Evolutionary conservation across 2,329 filamentous ascomycete species (phyloP).

Genomic region (Lachnellula suecica): DNA sequence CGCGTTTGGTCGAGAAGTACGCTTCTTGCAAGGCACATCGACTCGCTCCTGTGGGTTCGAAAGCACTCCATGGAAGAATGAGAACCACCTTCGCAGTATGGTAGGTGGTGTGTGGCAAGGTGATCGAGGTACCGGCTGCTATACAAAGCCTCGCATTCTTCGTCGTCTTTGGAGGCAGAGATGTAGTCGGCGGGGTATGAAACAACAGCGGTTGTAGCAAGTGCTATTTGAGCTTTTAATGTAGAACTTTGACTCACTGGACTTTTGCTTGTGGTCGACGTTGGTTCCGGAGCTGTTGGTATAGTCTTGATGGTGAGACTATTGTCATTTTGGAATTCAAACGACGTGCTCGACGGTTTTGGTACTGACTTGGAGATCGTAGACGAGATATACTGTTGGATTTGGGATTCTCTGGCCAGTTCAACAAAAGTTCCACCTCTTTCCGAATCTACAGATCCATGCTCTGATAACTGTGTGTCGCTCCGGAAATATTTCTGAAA

Average conservation of each 20-base stretch:
- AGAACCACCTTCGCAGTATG: slow-evolving; percentile 13
- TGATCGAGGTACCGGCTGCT: slow-evolving; percentile 9
- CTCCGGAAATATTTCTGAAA: too few species aligned
- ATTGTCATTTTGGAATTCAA: too few species aligned
- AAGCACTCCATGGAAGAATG: slow-evolving; percentile 11
- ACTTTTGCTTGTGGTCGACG: too few species aligned
- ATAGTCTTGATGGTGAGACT: too few species aligned
- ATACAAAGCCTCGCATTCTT: slow-evolving; percentile 11
- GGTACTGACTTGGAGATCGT: too few species aligned
- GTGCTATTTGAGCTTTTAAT: background rate
- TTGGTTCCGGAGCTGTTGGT: too few species aligned
- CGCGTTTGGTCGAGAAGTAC: slow-evolving; percentile 12
- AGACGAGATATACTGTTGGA: too few species aligned
- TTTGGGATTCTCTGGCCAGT: too few species aligned
- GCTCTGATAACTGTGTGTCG: too few species aligned
- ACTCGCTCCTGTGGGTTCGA: background rate
- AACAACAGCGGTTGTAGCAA: background rate
- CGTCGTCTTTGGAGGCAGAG: background rate
- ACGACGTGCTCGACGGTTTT: too few species aligned
- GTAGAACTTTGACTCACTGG: background rate
- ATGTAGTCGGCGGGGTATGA: background rate
- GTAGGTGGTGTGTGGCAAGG: slow-evolving; percentile 11
- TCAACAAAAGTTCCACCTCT: too few species aligned
- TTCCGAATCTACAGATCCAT: too few species aligned
- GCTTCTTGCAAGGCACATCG: slow-evolving; percentile 13